phyloP scores from a whole-genome alignment of 2,329 filamentous ascomycete species.

The Meredithiella fracta region DNA sequence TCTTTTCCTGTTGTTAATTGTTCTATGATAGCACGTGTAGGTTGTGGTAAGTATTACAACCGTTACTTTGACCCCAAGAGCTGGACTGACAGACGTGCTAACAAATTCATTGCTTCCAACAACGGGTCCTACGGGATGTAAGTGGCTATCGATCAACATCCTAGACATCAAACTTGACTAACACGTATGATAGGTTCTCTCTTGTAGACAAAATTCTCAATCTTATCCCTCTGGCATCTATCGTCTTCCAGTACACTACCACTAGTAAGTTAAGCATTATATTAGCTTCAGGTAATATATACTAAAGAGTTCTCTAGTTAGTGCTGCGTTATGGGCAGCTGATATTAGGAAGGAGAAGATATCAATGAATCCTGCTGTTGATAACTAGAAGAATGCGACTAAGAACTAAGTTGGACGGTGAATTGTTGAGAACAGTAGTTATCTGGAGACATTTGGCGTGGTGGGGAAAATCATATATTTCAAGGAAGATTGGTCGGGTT shows the following conservation, averaged over 20 bases:
- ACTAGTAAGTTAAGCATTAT: constrained; percentile 33
- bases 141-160: constrained; percentile 21
- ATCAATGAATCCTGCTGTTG: constrained; percentile 23
- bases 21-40: constrained; percentile 31
- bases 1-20: not conserved
- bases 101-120: constrained; percentile 53
- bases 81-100: constrained; percentile 50
- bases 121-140: constrained; percentile 68
- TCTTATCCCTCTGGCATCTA: constrained; percentile 65
- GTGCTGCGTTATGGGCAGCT: constrained; percentile 85
- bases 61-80: constrained; percentile 91
- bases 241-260: constrained; percentile 82
- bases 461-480: too few species aligned
- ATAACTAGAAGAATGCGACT: too few species aligned
- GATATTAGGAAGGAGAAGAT: constrained; percentile 51
- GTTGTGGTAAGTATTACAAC: constrained; percentile 32
- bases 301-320: constrained; percentile 37
- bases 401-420: too few species aligned
- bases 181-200: constrained; percentile 42
- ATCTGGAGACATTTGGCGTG: too few species aligned
- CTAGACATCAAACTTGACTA: not conserved
- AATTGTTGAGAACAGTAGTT: too few species aligned
- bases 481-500: too few species aligned
- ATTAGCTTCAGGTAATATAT: not conserved
- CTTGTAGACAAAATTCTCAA: constrained; percentile 64